These are phyloP conservation scores for Plasmodium coatneyi DNA, from an alignment of 169 alveolate species.

Conservation along the genomic window DNA sequence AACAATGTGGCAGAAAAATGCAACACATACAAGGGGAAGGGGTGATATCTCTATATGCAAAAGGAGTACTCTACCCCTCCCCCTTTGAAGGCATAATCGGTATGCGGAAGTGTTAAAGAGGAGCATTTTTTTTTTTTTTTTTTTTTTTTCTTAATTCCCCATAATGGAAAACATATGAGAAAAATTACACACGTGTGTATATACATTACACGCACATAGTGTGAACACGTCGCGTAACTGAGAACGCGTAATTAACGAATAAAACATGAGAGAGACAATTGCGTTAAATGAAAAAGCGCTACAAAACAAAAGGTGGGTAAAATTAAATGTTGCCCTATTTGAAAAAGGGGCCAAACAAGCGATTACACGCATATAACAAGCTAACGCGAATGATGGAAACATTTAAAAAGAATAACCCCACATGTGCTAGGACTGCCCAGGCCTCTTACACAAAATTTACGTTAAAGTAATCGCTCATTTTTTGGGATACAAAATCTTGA, in stretches of 20 bases:
- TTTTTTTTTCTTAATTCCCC: neutral
- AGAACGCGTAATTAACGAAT: neutral
- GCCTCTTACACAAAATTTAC: neutral
- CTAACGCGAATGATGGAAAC: neutral
- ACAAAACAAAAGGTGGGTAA: neutral
- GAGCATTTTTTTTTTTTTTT: neutral
- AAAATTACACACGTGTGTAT: neutral
- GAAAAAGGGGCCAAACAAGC: neutral
- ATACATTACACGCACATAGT: neutral
- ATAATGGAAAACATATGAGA: neutral
- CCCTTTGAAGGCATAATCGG: neutral
- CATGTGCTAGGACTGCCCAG: neutral
- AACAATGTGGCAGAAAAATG: neutral
- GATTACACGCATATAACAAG: neutral
- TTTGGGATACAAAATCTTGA: conserved; percentile 21
- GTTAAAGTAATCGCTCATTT: conserved; percentile 33
- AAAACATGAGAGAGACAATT: neutral
- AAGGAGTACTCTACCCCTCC: neutral
- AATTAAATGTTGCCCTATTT: neutral
- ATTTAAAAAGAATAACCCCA: neutral
- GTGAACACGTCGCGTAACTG: neutral
- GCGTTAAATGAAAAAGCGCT: neutral
- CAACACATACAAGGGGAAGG: neutral
- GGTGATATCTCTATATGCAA: neutral
- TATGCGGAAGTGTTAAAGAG: neutral